Evolutionary conservation across 352 stramenopile species (phyloP).

Genomic region (Phytophthora litchii): DNA sequence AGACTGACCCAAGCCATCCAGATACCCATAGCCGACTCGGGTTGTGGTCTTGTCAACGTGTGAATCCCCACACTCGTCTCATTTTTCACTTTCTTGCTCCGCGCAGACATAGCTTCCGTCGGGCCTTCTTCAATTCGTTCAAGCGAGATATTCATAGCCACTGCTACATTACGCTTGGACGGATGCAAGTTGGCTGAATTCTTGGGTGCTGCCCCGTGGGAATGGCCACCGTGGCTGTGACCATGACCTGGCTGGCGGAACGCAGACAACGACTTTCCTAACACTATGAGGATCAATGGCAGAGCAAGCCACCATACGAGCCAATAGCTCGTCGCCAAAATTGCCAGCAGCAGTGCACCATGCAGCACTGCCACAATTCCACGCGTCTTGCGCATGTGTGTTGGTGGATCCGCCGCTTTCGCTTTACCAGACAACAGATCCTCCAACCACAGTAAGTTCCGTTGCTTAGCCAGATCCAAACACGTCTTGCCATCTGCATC

Average conservation of each 20-base stretch:
- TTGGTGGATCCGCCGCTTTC: slow-evolving; percentile 48
- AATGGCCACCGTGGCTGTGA: slow-evolving; percentile 38
- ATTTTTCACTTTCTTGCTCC: slow-evolving; percentile 35
- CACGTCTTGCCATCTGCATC: slow-evolving; percentile 54
- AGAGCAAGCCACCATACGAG: slow-evolving; percentile 75
- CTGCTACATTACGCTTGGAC: slow-evolving; percentile 51
- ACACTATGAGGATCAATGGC: slow-evolving; percentile 59
- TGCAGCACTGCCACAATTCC: slow-evolving; percentile 60
- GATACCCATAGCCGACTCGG: slow-evolving; percentile 78
- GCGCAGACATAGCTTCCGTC: slow-evolving; percentile 8
- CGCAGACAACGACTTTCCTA: slow-evolving; percentile 52
- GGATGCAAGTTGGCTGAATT: slow-evolving; percentile 39
- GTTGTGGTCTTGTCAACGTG: slow-evolving; percentile 50
- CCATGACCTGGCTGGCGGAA: slow-evolving; percentile 48
- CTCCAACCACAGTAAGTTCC: slow-evolving; percentile 51
- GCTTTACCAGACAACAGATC: slow-evolving; percentile 50
- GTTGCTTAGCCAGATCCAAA: slow-evolving; percentile 48
- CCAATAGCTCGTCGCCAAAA: slow-evolving; percentile 67
- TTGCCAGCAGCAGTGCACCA: slow-evolving; percentile 44
- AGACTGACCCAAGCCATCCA: slow-evolving; percentile 75
- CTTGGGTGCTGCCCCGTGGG: slow-evolving; percentile 45
- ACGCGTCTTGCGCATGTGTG: slow-evolving; percentile 58
- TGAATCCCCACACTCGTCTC: slow-evolving; percentile 27
- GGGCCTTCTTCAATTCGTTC: slow-evolving; percentile 25
- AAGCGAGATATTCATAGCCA: slow-evolving; percentile 43